Base-by-base conservation (phyloP, 2,329 filamentous ascomycete species). In the Chaetothyriales sp. region DNA sequence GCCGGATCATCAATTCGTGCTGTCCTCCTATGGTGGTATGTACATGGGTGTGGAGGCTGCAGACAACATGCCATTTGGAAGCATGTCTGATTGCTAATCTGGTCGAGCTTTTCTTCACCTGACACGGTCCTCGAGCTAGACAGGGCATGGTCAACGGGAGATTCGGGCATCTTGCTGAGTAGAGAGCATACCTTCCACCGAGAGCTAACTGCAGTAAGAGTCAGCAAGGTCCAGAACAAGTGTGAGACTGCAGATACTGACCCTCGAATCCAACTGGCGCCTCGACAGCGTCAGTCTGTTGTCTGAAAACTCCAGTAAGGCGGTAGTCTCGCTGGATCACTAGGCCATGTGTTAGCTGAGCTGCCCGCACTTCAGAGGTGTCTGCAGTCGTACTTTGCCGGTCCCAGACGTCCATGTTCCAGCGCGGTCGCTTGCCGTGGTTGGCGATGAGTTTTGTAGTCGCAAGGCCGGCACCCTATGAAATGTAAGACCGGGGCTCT, bases 321-420 rank as follows among this genome's bases (percentile, higher is more conserved):
- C 79, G 69, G 61, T 73, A 67, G 64, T 83, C 79, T 65, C 79
- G 72, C 60, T 81, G 76, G 77, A 82, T 80, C 79, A 83, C 79
- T 83, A 64, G 20, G 18, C 45, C 46, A 45, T 53, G 26, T 18
- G n/a, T 54, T 36, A 56, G 55, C 32, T 49, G 32, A 26, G 22
- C 19, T 15, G 12, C 10, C 15, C 32, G 32, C 10, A 15, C 19
- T 39, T 26, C 18, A 39, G n/a, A n/a, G 12, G n/a, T 10, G 5
- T 12, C 3, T 18, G 12, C 47, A 42, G 46, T 69, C 75, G 66
- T 67, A 81, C 79, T 68, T 71, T 78, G 64, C 81, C 79, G 78
- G 62, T 83, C 79, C 79, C 79, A 83, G 58, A 71, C 68, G 65
- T 82, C 79, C 56, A 76, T 65, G 56, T 75, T 77, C 64, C 77